Percentiles rank a stretch among this genome's conserved stretches.
Evolutionary conservation across 2,329 filamentous ascomycete genomes (phyloP).

Genomic region (Mycosphaerelloides madeirae): DNA sequence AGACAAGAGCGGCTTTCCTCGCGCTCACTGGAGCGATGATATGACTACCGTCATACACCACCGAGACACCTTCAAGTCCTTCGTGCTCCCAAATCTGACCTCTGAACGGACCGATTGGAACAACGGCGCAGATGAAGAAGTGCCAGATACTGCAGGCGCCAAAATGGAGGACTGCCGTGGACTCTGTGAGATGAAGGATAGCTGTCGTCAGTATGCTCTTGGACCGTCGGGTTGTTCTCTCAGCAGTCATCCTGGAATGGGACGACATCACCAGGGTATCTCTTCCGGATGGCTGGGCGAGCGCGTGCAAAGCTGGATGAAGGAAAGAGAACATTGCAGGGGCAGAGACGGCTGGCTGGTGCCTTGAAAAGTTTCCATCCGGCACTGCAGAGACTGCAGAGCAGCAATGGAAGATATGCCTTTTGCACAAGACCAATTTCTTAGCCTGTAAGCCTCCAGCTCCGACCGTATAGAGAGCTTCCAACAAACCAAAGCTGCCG

Average conservation of each 20-base stretch:
- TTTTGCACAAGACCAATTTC: too few relatives aligned
- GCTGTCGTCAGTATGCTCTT: conserved; percentile 26
- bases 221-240: conserved; percentile 20
- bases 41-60: conserved; percentile 22
- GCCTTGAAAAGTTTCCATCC: too few relatives aligned
- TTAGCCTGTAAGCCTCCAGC: too few relatives aligned
- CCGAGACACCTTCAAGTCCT: conserved; percentile 27
- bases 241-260: conserved; percentile 16
- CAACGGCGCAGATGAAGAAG: conserved; percentile 21
- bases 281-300: conserved; percentile 24
- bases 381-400: too few relatives aligned
- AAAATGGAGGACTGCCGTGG: conserved; percentile 22
- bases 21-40: conserved; percentile 9
- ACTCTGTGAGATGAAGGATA: conserved; percentile 17
- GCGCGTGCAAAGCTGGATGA: conserved; percentile 17
- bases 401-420: too few relatives aligned
- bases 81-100: conserved; percentile 23
- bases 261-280: conserved; percentile 11
- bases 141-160: conserved; percentile 10
- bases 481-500: too few relatives aligned
- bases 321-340: conserved; percentile 13
- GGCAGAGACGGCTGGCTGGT: conserved; percentile 13
- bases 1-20: background rate
- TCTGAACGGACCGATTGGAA: conserved; percentile 22
- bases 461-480: too few relatives aligned